These are phyloP conservation scores for Coccomyxa sp. DNA, from an alignment of 139 green algal species.

Conservation along the genomic window DNA sequence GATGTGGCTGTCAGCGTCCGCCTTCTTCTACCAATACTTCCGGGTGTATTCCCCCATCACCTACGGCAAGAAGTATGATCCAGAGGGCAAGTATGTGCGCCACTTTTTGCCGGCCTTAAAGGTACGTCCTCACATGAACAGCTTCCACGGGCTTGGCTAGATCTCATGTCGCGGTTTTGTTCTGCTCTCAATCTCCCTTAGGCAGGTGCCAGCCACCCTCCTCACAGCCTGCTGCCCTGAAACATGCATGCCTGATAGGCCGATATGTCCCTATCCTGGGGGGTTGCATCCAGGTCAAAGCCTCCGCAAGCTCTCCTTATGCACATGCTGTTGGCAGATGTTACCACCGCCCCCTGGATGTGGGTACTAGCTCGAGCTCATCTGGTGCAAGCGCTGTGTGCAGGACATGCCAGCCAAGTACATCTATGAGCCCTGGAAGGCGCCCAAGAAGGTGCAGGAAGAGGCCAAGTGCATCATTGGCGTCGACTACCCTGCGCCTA, in stretches of 20 bases:
- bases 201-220: neutral
- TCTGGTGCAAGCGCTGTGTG: neutral
- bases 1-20: constrained; percentile 86
- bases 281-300: no score
- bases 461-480: constrained; percentile 83
- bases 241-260: neutral
- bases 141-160: neutral
- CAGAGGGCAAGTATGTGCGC: constrained; percentile 76
- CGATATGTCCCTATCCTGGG: no score
- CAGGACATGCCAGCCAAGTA: constrained; percentile 86
- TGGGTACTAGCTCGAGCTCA: neutral
- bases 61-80: constrained; percentile 94
- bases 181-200: neutral
- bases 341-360: neutral
- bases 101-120: constrained; percentile 88
- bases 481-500: constrained; percentile 87
- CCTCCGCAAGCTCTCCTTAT: no score
- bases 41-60: constrained; percentile 68
- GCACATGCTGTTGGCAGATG: neutral
- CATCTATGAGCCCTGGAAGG: constrained; percentile 95
- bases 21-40: constrained; percentile 83
- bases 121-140: constrained; percentile 1
- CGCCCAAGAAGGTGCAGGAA: constrained; percentile 81
- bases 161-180: neutral
- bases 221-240: neutral